Evolutionary conservation across 768 basidiomycete genomes (phyloP), one percentile per base, ranked within the genome.

Genomic region (Botryobasidium botryosum): DNA sequence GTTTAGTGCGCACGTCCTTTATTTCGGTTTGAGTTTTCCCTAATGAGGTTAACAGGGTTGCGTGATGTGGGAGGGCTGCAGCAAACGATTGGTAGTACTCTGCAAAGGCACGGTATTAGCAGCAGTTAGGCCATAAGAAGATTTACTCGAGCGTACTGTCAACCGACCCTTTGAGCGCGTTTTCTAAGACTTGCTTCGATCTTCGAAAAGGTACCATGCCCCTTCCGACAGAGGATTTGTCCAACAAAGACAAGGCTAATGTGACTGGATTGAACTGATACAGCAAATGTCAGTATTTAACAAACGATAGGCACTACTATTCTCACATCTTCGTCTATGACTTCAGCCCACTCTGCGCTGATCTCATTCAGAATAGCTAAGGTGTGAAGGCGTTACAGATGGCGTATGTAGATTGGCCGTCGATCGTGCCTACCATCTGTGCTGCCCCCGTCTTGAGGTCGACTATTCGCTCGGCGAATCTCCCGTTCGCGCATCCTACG

Each of bases 71-170:
- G 20, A 97, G 66, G 0, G 90, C 79, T n/a, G 87, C 78, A 35
- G 87, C 88, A 59, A 96, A 97, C 2, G 90, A 77, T 61, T 92
- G 79, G 58, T 91, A 94, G 55, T 96, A 80, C 54, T 79, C 83
- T 84, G 61, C n/a, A 51, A 43, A 53, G 53, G 47, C 44, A 10
- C 44, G 31, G 13, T 20, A 28, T 51, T 39, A 50, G 6, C 12
- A 3, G 15, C 32, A 23, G 32, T 27, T 15, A 10, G 40, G 18
- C 6, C 31, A 21, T 26, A 43, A 35, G 45, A 40, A 26, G 20
- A 33, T 24, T 15, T 23, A 72, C 80, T 56, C n/a, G n/a, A n/a
- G n/a, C n/a, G n/a, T 59, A 79, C 85, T 79, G 54, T 90, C 84
- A 20, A 92, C 83, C 2, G 88, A 87, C 40, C 84, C 82, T 58